Conservation (phyloP, 495 filamentous ascomycete genomes). For the Aspergillus homomorphus region DNA sequence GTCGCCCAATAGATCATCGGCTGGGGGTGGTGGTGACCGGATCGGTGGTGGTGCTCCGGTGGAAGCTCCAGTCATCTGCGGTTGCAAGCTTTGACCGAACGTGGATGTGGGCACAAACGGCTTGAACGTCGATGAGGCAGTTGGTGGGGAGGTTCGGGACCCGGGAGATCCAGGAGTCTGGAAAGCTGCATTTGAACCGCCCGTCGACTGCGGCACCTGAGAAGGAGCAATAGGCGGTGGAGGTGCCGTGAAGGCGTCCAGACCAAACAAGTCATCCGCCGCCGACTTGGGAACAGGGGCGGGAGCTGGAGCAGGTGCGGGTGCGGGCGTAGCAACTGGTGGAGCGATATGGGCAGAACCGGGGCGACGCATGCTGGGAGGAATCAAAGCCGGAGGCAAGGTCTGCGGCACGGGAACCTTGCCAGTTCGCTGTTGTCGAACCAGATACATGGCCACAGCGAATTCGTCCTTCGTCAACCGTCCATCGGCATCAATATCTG, state of each 20-base stretch:
- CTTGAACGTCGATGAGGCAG: conserved; percentile 62
- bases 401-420: conserved; percentile 66
- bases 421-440: conserved; percentile 77
- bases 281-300: conserved; percentile 64
- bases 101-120: conserved; percentile 88
- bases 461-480: conserved; percentile 85
- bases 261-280: conserved; percentile 85
- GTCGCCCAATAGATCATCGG: conserved; percentile 93
- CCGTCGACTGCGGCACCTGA: conserved; percentile 67
- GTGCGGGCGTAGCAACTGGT: conserved; percentile 38
- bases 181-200: conserved; percentile 56
- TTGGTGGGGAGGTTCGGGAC: conserved; percentile 36
- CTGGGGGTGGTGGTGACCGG: conserved; percentile 50
- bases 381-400: conserved; percentile 77
- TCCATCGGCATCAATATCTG: conserved; percentile 89
- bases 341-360: conserved; percentile 35
- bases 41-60: conserved; percentile 36
- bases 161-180: conserved; percentile 38
- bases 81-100: conserved; percentile 79
- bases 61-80: conserved; percentile 75
- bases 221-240: conserved; percentile 50
- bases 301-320: conserved; percentile 50
- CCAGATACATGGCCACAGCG: conserved; percentile 96
- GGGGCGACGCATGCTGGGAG: conserved; percentile 81
- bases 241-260: conserved; percentile 56